Conservation (phyloP, 2,329 filamentous ascomycete species). For the Sarocladium kiliense region DNA sequence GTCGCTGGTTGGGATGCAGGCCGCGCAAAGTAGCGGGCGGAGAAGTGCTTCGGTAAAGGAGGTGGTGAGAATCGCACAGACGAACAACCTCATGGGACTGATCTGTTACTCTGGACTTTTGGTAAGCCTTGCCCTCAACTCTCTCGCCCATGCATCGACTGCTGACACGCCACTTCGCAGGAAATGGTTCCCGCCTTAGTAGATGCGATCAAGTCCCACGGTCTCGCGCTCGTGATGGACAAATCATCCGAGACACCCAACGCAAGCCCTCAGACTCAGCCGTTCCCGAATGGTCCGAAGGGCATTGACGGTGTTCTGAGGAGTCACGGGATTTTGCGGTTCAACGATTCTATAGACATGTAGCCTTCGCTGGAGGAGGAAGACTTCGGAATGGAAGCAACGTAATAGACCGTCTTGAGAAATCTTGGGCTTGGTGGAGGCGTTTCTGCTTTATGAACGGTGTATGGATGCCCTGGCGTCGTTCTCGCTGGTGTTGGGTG, state of each 20-base stretch:
- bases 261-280: slow-evolving; percentile 35
- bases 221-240: slow-evolving; percentile 86
- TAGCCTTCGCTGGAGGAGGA: slow-evolving; percentile 22
- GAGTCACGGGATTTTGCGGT: slow-evolving; percentile 80
- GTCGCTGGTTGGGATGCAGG: slow-evolving; percentile 27
- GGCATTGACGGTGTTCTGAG: slow-evolving; percentile 85
- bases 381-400: background rate
- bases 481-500: too few species aligned
- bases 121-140: slow-evolving; percentile 47
- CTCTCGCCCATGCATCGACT: background rate
- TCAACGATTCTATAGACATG: slow-evolving; percentile 86
- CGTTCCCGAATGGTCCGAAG: slow-evolving; percentile 61
- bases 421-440: too few species aligned
- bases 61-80: slow-evolving; percentile 84
- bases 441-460: background rate
- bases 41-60: slow-evolving; percentile 87
- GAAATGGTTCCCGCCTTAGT: slow-evolving; percentile 90
- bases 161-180: slow-evolving; percentile 37
- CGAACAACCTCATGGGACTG: slow-evolving; percentile 97
- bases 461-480: background rate
- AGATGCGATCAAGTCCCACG: slow-evolving; percentile 90
- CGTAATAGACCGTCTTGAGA: background rate
- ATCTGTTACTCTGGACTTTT: slow-evolving; percentile 84
- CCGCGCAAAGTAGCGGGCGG: slow-evolving; percentile 55
- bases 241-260: slow-evolving; percentile 58